Evolutionary conservation across 1,139 yeast species (phyloP), one percentile per base, ranked within the genome.

Genomic region (Pichia sp.): DNA sequence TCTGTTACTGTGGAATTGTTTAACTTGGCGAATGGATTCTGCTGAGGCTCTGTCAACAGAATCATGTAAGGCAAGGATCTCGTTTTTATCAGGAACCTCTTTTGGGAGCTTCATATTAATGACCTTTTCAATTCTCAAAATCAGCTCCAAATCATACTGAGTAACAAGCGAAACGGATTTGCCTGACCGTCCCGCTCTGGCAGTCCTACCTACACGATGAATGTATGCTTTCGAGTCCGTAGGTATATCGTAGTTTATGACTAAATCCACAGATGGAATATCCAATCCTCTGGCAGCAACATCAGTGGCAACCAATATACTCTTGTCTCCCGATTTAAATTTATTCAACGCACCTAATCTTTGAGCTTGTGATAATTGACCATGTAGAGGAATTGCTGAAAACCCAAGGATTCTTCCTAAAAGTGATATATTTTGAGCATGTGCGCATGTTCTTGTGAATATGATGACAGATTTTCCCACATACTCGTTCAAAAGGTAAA

Each of bases 251-350:
- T 90, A 93, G 71, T 93, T 93, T 58, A 93, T 79, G 50, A 93
- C 99, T 53, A 89, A 78, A 70, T 93, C 99, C 45, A 93, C 99
- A 30, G 87, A 78, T 6, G 99, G 99, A 59, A 93, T 93, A 79
- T 93, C 99, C 61, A 93, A 79, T 57, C 99, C 99, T 74, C 99
- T 83, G 1, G 99, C 97, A 10, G 98, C 99, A 47, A 93, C 99
- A 73, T 93, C 98, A 0, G 99, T 93, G 10, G 99, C 99, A 7
- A 93, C 90, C 52, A 93, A 75, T 55, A 95, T 90, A 58, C 82
- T 81, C 61, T 90, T 81, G 48, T 81, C 80, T 5, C 97, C 97
- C 1, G 95, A 79, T 67, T 92, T 90, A 77, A 93, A 93, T 68
- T 92, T 87, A 72, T 90, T 95, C 61, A 93, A 76, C 0, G 98